Base-by-base conservation (phyloP, 768 basidiomycete species). In the Calocybe cyanea region DNA sequence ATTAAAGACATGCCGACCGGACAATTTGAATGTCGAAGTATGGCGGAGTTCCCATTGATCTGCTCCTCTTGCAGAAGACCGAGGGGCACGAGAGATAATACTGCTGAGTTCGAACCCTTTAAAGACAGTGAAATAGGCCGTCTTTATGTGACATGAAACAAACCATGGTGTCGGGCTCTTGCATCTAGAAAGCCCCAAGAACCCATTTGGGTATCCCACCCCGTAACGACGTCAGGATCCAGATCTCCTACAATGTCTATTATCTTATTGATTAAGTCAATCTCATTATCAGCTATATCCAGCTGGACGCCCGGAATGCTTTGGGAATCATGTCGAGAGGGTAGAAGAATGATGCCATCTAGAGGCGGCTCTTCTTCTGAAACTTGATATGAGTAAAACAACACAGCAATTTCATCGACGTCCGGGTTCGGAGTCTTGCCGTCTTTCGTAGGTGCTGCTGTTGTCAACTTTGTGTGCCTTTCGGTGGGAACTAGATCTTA, bases 141-240 rank as follows among this genome's bases (percentile, higher is more conserved):
- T 10, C 17, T 25, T 18, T 20, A 2, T 34, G 46, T 19, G 33
- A 43, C 23, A 13, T 45, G 31, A 46, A 43, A 65, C 49, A 18
- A 43, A 87, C 90, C 83, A 50, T 80, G 78, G 3, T 64, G 61
- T 42, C 61, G 61, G 13, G 80, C 86, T 33, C 95, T 76, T n/a
- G 77, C 77, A 39, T 73, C 68, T 1, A 96, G 66, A 63, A 92
- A 98, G 0, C 94, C 94, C 95, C 96, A 99, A 5, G 90, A 92
- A 2, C 77, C 72, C 15, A 71, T 70, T 58, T 96, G 92, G 10
- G 95, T 73, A 49, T 99, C 95, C 91, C 92, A 98, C 13, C 95
- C 95, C 0, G 80, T 75, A 7, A 98, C 57, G 32, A 97, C 84
- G 61, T 99, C 96, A 0, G 96, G 96, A 66, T 98, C 92, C 52